Evolutionary conservation across 371 early-diverging fungal species (phyloP).

Genomic region (Mortierella sp.): DNA sequence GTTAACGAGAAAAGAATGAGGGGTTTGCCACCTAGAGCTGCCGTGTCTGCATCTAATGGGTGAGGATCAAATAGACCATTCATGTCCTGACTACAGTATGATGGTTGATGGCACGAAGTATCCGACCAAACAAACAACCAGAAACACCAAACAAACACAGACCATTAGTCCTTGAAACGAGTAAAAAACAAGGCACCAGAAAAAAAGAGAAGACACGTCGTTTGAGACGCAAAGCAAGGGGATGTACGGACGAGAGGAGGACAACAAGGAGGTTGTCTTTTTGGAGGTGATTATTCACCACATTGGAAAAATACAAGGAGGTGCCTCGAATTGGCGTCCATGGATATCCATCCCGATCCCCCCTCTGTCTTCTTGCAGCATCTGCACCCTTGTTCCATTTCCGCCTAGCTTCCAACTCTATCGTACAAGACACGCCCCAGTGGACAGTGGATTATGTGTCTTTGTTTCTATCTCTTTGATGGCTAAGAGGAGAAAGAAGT

Average conservation of each 20-base stretch:
- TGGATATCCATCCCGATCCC: not conserved
- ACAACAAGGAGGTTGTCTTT: not conserved
- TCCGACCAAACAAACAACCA: too few relatives aligned
- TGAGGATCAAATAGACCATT: too few relatives aligned
- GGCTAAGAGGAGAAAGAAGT: too few relatives aligned
- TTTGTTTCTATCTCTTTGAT: too few relatives aligned
- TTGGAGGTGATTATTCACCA: not conserved
- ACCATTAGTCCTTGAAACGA: not conserved
- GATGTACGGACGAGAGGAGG: not conserved
- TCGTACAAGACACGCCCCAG: not conserved
- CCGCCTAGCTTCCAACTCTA: not conserved
- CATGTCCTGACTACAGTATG: not conserved
- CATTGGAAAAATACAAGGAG: not conserved
- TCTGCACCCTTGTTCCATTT: not conserved
- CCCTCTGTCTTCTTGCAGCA: not conserved
- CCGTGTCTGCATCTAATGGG: not conserved
- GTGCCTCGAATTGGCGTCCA: not conserved
- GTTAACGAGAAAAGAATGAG: not conserved
- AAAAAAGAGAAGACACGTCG: not conserved
- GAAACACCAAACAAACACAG: not conserved
- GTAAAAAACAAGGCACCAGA: not conserved
- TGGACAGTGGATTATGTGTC: too few relatives aligned
- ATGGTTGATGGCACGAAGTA: not conserved
- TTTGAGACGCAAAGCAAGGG: not conserved
- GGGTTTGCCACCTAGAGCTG: not conserved